Evolutionary conservation across 306 rosid genomes (phyloP).

Genomic region (Styphnolobium japonicum): DNA sequence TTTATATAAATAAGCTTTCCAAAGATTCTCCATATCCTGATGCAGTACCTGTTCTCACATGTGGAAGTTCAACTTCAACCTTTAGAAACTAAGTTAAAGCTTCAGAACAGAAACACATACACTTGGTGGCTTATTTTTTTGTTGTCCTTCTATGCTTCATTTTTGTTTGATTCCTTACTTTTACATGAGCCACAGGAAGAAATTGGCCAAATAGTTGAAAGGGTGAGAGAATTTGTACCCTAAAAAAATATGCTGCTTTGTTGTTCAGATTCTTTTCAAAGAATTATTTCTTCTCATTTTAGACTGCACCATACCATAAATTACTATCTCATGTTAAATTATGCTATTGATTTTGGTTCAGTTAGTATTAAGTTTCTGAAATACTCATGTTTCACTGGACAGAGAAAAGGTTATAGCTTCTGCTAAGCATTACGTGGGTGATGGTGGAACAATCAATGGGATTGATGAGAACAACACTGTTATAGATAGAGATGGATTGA

Average conservation of each 20-base stretch:
- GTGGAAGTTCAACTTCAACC: not conserved
- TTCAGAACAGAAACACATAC: not conserved
- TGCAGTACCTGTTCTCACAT: not conserved
- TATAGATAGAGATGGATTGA: slow-evolving; percentile 29
- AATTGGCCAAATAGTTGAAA: not conserved
- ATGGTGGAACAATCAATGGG: slow-evolving; percentile 44
- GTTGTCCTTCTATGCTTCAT: not conserved
- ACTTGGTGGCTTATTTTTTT: not conserved
- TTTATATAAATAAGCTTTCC: not conserved
- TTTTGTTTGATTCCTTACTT: not conserved
- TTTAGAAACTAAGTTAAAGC: not conserved
- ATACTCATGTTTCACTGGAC: not conserved
- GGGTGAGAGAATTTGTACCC: not conserved
- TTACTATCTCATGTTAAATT: not conserved
- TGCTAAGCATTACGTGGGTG: slow-evolving; percentile 51
- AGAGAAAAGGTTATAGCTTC: slow-evolving; percentile 39
- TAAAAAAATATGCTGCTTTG: not conserved
- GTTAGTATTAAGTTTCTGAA: slow-evolving; percentile 23
- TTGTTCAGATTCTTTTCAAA: no score
- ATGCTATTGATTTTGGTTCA: not conserved
- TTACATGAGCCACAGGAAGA: not conserved
- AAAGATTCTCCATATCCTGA: not conserved
- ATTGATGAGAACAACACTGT: slow-evolving; percentile 39
- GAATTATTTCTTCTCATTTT: not conserved
- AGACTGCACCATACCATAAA: not conserved